Evolutionary conservation across 2,329 filamentous ascomycete species (phyloP).

Genomic region (Apiospora kogelbergensis): DNA sequence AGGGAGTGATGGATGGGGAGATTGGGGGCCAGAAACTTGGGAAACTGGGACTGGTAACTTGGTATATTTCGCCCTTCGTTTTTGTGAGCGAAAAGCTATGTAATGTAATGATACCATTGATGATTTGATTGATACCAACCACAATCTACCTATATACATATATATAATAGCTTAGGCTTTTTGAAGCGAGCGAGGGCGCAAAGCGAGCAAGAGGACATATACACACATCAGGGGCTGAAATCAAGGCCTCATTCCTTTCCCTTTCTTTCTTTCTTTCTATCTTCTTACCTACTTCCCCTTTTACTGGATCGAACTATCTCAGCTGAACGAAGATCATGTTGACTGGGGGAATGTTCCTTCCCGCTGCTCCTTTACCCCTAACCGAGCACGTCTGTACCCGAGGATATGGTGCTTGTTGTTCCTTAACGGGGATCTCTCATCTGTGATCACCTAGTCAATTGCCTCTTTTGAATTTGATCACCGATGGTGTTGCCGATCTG

Average conservation of each 20-base stretch:
- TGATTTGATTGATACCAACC: slow-evolving; percentile 10
- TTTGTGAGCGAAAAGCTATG: slow-evolving; percentile 1
- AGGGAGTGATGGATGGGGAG: not conserved
- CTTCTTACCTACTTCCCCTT: too few species aligned
- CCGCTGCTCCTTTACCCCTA: not conserved
- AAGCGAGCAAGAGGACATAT: not conserved
- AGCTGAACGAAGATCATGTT: not conserved
- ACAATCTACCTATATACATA: not conserved
- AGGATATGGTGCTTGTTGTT: not conserved
- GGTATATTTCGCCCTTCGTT: slow-evolving; percentile 7
- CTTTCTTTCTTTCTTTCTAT: not conserved
- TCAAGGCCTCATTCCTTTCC: not conserved
- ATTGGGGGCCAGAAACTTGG: not conserved
- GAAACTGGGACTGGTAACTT: slow-evolving; percentile 4
- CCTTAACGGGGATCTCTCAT: not conserved
- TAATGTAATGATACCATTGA: slow-evolving; percentile 13
- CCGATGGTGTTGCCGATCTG: not conserved
- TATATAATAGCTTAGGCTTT: not conserved
- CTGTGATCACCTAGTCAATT: not conserved
- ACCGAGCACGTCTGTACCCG: not conserved
- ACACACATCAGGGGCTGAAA: not conserved
- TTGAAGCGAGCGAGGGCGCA: not conserved
- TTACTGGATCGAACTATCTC: not conserved
- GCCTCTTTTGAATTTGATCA: not conserved
- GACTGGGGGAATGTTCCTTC: not conserved